A percentile compares a stretch with the other conserved stretches of the same genome.
Conservation (phyloP, 2,329 filamentous ascomycete genomes). For the Aspergillus japonicus region DNA sequence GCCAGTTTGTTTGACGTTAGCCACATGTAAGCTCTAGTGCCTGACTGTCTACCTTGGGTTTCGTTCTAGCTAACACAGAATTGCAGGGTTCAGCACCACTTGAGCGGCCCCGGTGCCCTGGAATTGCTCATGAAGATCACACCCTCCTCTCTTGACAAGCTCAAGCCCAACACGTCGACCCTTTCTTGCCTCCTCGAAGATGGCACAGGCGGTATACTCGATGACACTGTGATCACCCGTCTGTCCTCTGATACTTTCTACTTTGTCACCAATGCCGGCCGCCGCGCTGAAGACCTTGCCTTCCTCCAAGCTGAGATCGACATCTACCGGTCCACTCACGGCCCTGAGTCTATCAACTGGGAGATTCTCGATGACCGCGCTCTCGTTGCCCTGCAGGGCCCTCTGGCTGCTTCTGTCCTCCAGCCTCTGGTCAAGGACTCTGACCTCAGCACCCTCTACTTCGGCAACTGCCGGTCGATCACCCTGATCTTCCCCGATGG, state of each 20-base stretch:
- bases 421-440: conserved; percentile 59
- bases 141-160: conserved; percentile 66
- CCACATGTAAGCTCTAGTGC: conserved; percentile 72
- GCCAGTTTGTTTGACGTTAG: conserved; percentile 93
- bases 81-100: conserved; percentile 70
- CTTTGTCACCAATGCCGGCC: conserved; percentile 92
- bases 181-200: conserved; percentile 82
- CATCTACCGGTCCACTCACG: conserved; percentile 56
- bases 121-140: conserved; percentile 82
- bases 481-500: conserved; percentile 61
- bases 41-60: not conserved
- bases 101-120: conserved; percentile 76
- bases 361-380: conserved; percentile 70
- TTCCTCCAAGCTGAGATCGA: conserved; percentile 72
- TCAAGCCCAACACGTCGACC: conserved; percentile 69
- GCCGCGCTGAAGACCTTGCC: conserved; percentile 79
- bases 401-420: conserved; percentile 69
- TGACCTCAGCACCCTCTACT: conserved; percentile 70
- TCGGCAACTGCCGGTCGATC: conserved; percentile 71
- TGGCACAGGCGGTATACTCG: conserved; percentile 82
- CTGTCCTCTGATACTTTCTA: conserved; percentile 76
- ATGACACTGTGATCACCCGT: conserved; percentile 87
- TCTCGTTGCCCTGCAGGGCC: conserved; percentile 86
- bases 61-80: not conserved
- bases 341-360: conserved; percentile 61